Evolutionary conservation across 441 rosid genomes (phyloP).

Genomic region (Cnidoscolus chayamansa): DNA sequence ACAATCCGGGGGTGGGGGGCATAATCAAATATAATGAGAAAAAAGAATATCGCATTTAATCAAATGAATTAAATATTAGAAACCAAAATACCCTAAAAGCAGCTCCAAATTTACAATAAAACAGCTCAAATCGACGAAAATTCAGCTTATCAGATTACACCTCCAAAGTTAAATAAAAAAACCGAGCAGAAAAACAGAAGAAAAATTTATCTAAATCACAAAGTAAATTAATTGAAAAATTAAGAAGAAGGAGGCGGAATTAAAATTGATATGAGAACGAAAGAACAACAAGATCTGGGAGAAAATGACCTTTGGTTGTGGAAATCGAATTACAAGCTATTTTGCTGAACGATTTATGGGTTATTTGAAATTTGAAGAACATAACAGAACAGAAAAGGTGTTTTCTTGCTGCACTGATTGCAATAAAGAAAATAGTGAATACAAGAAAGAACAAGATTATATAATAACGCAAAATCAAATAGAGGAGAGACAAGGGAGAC

Average conservation of each 20-base stretch:
- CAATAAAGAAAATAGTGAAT: not conserved
- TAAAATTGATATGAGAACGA: not conserved
- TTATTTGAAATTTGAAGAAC: not conserved
- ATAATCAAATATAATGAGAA: not conserved
- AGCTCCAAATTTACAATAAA: not conserved
- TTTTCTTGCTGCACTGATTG: not conserved
- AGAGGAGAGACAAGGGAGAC: constrained; percentile 2
- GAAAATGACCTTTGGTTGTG: constrained; percentile 10
- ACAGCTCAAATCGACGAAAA: constrained; percentile 28
- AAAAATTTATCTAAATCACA: not conserved
- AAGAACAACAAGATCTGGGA: constrained; percentile 11
- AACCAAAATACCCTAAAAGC: not conserved
- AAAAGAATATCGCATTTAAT: not conserved
- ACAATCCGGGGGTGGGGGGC: not conserved
- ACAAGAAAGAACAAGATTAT: too few species aligned
- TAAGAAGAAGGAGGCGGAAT: not conserved
- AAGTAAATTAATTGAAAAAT: not conserved
- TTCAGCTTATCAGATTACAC: not conserved
- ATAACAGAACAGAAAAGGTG: not conserved
- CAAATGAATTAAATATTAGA: not conserved
- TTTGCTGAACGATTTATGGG: too few species aligned
- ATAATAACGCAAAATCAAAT: not conserved
- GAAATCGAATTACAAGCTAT: not conserved
- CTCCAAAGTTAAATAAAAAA: not conserved
- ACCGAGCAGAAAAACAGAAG: too few species aligned